Evolutionary conservation across 768 basidiomycete species (phyloP), one percentile per base, ranked within the genome.

Genomic region (Tricholoma sp.): DNA sequence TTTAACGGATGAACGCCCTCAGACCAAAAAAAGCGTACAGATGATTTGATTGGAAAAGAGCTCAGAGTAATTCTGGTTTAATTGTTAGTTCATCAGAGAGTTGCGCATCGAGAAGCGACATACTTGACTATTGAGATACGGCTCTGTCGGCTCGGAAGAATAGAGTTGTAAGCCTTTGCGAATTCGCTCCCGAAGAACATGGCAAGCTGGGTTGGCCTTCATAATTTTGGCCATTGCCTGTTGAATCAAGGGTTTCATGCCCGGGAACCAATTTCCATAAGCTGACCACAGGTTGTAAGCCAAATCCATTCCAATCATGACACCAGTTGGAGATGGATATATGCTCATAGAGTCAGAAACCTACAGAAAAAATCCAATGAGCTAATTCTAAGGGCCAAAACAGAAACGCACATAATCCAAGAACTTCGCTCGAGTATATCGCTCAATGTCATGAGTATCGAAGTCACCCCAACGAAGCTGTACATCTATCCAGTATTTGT

Each of bases 221-320:
- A 98, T 96, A 71, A 99, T 90, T 81, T 98, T 99, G 11, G 91
- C 94, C 94, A 99, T 97, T 5, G 96, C 97, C 73, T 97, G 95
- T 71, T 97, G 96, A 57, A 99, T 88, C 59, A 99, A 81, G 4
- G 95, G 95, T 74, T 98, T 98, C 82, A 98, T 84, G 47, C 97
- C 96, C 12, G 97, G 97, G 88, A 98, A 97, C 93, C 92, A 98
- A 70, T 96, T 96, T 59, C 97, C 97, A 65, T 96, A 99, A 1
- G 92, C 96, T 29, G 96, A 96, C 91, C 97, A 97, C 58, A 99
- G 67, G 72, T 98, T 99, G 76, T 98, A 98, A 0, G 97, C 96
- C 55, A 98, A 73, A 70, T 98, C 97, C 89, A 99, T 92, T 71
- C 94, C 95, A 64, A 99, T 95, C 85, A 99, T 92, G 57, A 98